These are phyloP conservation scores for Whalleya microplaca DNA, from an alignment of 2,329 filamentous ascomycete species.

Conservation along the genomic window DNA sequence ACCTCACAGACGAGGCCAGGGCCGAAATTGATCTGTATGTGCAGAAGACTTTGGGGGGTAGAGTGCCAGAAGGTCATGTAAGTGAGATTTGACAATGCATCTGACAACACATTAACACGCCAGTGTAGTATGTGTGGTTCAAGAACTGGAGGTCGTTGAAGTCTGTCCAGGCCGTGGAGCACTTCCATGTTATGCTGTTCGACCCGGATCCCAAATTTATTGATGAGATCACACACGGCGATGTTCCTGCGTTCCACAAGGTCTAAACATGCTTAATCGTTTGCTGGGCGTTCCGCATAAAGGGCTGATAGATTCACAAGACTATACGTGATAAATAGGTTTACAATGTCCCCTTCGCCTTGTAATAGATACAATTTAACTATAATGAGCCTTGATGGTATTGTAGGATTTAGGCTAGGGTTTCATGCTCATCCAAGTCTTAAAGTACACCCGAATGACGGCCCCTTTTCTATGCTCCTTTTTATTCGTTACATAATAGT, in stretches of 20 bases:
- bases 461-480: neutral
- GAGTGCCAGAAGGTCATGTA: constrained; percentile 57
- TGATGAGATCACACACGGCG: constrained; percentile 70
- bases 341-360: neutral
- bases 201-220: constrained; percentile 74
- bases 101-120: constrained; percentile 41
- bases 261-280: constrained; percentile 17
- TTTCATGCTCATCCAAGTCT: neutral
- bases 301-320: neutral
- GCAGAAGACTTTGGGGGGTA: constrained; percentile 62
- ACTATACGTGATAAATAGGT: neutral
- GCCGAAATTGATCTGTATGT: constrained; percentile 74
- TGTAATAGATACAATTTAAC: neutral
- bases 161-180: constrained; percentile 84
- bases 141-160: constrained; percentile 88
- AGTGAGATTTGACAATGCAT: constrained; percentile 33
- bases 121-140: constrained; percentile 67
- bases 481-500: neutral
- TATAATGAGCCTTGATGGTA: neutral
- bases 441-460: neutral
- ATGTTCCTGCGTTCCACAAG: constrained; percentile 66
- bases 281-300: neutral
- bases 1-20: constrained; percentile 67
- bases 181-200: constrained; percentile 93
- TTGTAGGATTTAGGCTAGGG: neutral